Percentiles rank a stretch among this genome's conserved stretches.
phyloP scores from a whole-genome alignment of 169 alveolate species.

The Eimeria zaria region DNA sequence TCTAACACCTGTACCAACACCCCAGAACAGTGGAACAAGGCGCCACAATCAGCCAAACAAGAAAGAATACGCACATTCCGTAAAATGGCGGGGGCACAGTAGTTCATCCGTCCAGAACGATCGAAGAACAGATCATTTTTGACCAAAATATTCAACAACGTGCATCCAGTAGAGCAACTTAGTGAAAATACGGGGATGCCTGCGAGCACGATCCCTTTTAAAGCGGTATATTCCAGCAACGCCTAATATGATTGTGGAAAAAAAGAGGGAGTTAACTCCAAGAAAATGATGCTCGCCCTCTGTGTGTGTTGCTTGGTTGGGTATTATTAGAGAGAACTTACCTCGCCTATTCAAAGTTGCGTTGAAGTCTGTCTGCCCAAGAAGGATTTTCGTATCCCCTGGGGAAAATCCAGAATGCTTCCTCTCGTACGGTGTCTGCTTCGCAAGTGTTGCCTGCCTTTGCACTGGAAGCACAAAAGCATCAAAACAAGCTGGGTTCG shows the following conservation, averaged over 20 bases:
- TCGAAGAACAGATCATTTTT: background rate
- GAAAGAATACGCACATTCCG: background rate
- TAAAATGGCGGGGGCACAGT: background rate
- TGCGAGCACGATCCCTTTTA: background rate
- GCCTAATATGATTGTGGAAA: background rate
- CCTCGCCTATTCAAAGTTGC: constrained; percentile 41
- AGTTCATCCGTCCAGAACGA: background rate
- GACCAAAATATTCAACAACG: background rate
- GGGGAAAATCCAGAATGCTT: background rate
- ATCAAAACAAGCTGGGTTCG: background rate
- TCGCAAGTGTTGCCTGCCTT: constrained; percentile 3
- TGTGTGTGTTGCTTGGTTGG: background rate
- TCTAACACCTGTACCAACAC: background rate
- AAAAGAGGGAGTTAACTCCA: background rate
- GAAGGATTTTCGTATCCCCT: constrained; percentile 54
- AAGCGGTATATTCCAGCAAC: background rate
- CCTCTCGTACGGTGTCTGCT: constrained; percentile 60
- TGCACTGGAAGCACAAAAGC: constrained; percentile 11
- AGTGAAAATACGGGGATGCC: background rate
- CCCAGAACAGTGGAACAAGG: background rate
- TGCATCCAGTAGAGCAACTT: background rate
- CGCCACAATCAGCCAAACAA: background rate
- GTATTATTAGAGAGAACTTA: background rate
- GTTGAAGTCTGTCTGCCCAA: constrained; percentile 49
- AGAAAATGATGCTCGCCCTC: background rate